Conservation (phyloP, 768 basidiomycete genomes). For the Sistotremastrum niveocremeum region DNA sequence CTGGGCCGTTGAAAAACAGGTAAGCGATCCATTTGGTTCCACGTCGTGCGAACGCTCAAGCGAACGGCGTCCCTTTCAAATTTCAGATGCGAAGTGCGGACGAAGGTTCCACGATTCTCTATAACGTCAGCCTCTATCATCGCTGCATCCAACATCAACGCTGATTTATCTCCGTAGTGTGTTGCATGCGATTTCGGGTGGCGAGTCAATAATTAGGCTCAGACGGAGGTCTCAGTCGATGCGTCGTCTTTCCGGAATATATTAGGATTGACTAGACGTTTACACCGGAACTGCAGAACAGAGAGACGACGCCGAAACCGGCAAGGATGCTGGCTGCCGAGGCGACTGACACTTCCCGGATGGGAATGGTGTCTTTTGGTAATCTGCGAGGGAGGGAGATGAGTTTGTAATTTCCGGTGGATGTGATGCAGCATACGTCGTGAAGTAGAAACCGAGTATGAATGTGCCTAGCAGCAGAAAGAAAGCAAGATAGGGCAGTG, state of each 20-base stretch:
- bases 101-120: constrained; percentile 89
- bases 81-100: constrained; percentile 74
- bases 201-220: constrained; percentile 60
- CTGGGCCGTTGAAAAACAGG: constrained; percentile 83
- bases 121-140: constrained; percentile 51
- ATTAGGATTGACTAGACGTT: constrained; percentile 42
- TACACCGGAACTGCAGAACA: constrained; percentile 79
- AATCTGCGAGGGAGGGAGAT: constrained; percentile 34
- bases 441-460: constrained; percentile 80
- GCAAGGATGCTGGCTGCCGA: constrained; percentile 63
- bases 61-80: neutral
- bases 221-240: neutral
- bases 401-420: constrained; percentile 1
- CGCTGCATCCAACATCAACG: neutral
- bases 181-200: constrained; percentile 65
- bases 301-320: constrained; percentile 79
- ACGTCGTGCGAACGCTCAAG: neutral
- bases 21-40: constrained; percentile 17
- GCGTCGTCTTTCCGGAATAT: neutral
- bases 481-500: constrained; percentile 67
- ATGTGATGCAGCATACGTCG: constrained; percentile 42
- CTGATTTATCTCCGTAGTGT: constrained; percentile 33
- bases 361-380: constrained; percentile 52
- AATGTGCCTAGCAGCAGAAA: constrained; percentile 64
- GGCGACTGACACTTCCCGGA: constrained; percentile 59